Evolutionary conservation across 129 eudicot genomes (phyloP), one percentile per base, ranked within the genome.

Genomic region (Oenanthe sinensis): DNA sequence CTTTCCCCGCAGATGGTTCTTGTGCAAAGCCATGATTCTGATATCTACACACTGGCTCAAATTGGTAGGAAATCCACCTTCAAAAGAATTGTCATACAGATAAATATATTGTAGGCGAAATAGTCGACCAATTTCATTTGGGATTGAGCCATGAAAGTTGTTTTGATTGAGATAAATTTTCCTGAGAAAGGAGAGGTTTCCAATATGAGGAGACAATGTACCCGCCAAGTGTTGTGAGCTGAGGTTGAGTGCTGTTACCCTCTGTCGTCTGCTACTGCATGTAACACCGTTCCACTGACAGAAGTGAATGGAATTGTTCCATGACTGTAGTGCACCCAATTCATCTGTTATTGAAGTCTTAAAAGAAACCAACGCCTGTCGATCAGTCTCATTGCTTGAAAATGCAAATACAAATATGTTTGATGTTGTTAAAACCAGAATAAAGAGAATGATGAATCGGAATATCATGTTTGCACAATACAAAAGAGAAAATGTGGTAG

Each of bases 281-380:
- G 79, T 79, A 20, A 85, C 81, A 11, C 88, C 85, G 55, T 58
- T 26, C 85, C 85, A 85, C 10, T 76, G 58, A n/a, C 85, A 82
- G 68, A 82, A 72, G 73, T 79, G 75, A 28, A 39, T 8, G 33
- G 85, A 79, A 69, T 71, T 26, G 28, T 71, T 85, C 88, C 88
- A 82, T 22, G 82, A 79, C 15, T 12, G 63, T 5, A 83, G n/a
- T 10, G 60, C 78, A 36, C 50, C 36, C 30, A 43, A 67, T 4
- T 81, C 87, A 0, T 68, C 71, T 6, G 2, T 63, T 5, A 24
- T 58, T 33, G 79, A 71, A 33, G 9, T 2, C 78, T 79, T 77
- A 36, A 82, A 28, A 8, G 83, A 71, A 9, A 82, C 62, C 24
- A 85, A 79, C 8, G 88, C 85, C 15, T 45, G 39, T 3, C 49